Conservation (phyloP, 1,139 yeast species). For the Protomyces inundatus region DNA sequence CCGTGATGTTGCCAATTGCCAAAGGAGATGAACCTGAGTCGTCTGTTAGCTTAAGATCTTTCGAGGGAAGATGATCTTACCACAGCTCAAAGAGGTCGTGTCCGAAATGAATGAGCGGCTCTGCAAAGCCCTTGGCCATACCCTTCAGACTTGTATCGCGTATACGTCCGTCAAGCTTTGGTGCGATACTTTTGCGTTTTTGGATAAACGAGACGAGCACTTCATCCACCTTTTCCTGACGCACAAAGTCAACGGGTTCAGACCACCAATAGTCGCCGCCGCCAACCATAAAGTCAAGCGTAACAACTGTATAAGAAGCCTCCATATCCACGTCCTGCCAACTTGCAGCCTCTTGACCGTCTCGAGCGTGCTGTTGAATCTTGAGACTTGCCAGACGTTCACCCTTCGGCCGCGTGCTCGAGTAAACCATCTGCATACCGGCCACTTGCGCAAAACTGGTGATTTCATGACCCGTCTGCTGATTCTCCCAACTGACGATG, state of each 20-base stretch:
- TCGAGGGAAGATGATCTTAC: neutral
- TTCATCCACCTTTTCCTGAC: constrained; percentile 11
- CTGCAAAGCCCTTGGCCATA: constrained; percentile 2
- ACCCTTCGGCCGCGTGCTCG: constrained; percentile 3
- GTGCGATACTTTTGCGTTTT: neutral
- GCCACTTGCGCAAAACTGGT: constrained; percentile 19
- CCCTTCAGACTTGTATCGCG: constrained; percentile 4
- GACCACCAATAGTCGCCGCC: constrained; percentile 27
- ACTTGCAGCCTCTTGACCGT: neutral
- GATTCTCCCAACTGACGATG: constrained; percentile 21
- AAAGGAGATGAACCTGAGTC: neutral
- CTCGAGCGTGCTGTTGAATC: neutral
- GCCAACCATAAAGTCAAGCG: constrained; percentile 21
- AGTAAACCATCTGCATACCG: constrained; percentile 12
- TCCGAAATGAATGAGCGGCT: neutral
- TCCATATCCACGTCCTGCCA: neutral
- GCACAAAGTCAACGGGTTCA: constrained; percentile 5
- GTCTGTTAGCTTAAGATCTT: neutral
- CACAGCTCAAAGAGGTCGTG: constrained; percentile 1
- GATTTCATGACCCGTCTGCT: constrained; percentile 18
- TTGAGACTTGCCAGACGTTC: constrained; percentile 6
- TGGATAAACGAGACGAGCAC: constrained; percentile 2
- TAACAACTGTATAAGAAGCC: constrained; percentile 10
- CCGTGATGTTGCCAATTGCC: neutral
- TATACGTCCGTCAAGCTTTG: constrained; percentile 8